These are phyloP conservation scores for Raddia guianensis DNA, from an alignment of 176 grass and related monocot genomes.

Conservation along the genomic window DNA sequence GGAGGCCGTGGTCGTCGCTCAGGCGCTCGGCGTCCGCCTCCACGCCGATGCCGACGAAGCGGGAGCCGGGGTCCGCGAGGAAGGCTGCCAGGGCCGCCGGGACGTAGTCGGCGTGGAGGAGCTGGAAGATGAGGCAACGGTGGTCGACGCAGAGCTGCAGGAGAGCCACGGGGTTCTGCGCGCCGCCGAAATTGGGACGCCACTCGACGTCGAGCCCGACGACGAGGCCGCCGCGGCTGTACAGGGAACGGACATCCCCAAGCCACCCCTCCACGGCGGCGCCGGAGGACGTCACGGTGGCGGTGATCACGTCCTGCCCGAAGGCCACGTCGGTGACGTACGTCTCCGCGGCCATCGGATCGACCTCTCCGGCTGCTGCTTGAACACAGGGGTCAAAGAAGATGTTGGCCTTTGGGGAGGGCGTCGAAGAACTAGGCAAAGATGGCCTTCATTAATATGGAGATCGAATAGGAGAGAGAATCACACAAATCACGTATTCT, in stretches of 20 bases:
- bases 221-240: constrained; percentile 27
- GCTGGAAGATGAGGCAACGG: constrained; percentile 75
- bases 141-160: constrained; percentile 68
- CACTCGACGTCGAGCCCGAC: constrained; percentile 76
- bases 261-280: constrained; percentile 48
- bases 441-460: not conserved
- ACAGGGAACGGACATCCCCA: constrained; percentile 27
- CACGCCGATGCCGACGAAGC: constrained; percentile 63
- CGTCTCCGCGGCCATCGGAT: constrained; percentile 36
- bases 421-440: not conserved
- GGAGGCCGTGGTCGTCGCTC: constrained; percentile 31
- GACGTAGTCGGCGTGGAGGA: constrained; percentile 60
- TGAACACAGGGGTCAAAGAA: constrained; percentile 11
- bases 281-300: constrained; percentile 48
- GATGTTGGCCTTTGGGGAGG: not conserved
- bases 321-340: constrained; percentile 30
- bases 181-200: constrained; percentile 42
- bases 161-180: constrained; percentile 46
- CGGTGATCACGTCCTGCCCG: constrained; percentile 19
- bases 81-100: constrained; percentile 40
- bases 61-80: constrained; percentile 33
- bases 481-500: too few species aligned
- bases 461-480: not conserved
- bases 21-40: constrained; percentile 38
- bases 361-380: not conserved